Evolutionary conservation across 75 land plant genomes (phyloP).

Genomic region (Larix kaempferi): DNA sequence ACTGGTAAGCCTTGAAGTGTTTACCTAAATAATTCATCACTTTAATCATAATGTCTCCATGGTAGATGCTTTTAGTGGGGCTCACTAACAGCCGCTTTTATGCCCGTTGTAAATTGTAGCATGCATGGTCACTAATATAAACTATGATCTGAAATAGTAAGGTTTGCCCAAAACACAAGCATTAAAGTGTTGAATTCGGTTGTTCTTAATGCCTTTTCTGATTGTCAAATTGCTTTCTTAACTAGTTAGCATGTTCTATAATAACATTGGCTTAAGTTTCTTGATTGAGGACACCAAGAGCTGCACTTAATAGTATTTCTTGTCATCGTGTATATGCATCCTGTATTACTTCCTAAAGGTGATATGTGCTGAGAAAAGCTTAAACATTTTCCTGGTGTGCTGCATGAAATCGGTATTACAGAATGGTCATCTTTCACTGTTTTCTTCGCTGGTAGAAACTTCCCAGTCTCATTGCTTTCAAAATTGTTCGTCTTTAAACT

Average conservation of each 20-base stretch:
- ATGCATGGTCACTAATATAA: background rate
- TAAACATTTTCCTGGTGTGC: background rate
- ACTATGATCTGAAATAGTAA: background rate
- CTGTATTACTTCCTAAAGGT: background rate
- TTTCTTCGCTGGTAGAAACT: background rate
- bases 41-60: background rate
- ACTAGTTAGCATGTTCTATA: conserved; percentile 2
- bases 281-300: conserved; percentile 2
- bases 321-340: conserved; percentile 1
- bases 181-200: background rate
- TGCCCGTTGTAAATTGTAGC: no score
- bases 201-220: background rate
- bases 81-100: background rate
- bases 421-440: background rate
- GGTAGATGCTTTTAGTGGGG: background rate
- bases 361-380: background rate
- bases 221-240: conserved; percentile 2
- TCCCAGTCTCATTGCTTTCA: background rate
- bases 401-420: background rate
- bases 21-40: background rate
- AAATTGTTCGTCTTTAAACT: background rate
- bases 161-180: background rate
- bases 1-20: background rate
- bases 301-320: background rate
- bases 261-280: background rate